These are phyloP conservation scores for Aspergillus ellipticus DNA, from an alignment of 495 filamentous ascomycete genomes.

Conservation along the genomic window DNA sequence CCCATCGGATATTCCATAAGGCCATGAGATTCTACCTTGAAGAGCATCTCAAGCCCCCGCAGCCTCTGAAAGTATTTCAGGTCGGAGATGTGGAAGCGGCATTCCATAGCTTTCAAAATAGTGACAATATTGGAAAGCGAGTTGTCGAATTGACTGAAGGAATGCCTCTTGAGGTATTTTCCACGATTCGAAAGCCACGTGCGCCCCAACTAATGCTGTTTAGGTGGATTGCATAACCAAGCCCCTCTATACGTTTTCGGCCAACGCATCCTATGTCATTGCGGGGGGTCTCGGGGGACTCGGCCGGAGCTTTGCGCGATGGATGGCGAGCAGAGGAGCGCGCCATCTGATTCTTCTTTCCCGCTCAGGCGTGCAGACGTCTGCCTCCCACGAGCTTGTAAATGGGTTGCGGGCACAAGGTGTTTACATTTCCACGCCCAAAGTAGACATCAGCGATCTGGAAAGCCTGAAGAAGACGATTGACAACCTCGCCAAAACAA, in stretches of 20 bases:
- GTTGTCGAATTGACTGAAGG: neutral
- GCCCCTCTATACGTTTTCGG: conserved; percentile 6
- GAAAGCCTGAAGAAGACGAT: conserved; percentile 15
- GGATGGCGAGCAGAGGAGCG: conserved; percentile 57
- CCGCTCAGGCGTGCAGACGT: conserved; percentile 8
- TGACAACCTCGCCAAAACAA: neutral
- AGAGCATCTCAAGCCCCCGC: neutral
- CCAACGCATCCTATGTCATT: conserved; percentile 36
- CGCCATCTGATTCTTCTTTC: conserved; percentile 47
- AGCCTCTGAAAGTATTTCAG: neutral
- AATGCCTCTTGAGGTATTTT: neutral
- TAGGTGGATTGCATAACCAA: conserved; percentile 6
- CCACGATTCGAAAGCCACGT: conserved; percentile 3
- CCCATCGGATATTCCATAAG: neutral
- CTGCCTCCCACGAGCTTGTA: conserved; percentile 24
- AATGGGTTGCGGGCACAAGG: conserved; percentile 31
- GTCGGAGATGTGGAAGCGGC: neutral
- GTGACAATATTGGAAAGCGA: neutral
- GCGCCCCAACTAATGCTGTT: conserved; percentile 3
- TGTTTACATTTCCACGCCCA: conserved; percentile 19
- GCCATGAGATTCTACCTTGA: neutral
- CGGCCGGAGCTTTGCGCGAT: conserved; percentile 50
- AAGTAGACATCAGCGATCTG: conserved; percentile 40
- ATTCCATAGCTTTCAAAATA: neutral
- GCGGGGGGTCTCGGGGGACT: conserved; percentile 54